Evolutionary conservation across 2,329 filamentous ascomycete species (phyloP).

Genomic region (Neonectria punicea): DNA sequence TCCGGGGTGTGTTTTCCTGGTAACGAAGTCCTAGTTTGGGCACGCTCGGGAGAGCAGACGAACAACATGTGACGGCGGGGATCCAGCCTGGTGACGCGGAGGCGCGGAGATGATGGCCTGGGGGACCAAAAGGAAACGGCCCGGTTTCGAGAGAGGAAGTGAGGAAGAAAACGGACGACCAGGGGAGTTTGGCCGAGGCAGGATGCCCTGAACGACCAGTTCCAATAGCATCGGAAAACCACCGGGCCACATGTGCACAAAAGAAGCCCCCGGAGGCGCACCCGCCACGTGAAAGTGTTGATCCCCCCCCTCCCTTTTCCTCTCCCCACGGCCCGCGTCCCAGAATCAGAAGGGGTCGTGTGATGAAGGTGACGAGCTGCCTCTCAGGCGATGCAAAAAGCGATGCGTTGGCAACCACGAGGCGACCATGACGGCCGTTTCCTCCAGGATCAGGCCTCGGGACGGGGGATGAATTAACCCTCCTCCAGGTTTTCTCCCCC

Average conservation of each 20-base stretch:
- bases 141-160: slow-evolving; percentile 9
- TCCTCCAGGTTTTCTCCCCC: not conserved
- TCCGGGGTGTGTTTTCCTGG: slow-evolving; percentile 10
- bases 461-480: not conserved
- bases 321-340: slow-evolving; percentile 5
- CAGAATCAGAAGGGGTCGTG: slow-evolving; percentile 11
- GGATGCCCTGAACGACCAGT: not conserved
- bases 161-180: not conserved
- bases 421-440: slow-evolving; percentile 7
- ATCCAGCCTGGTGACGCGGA: slow-evolving; percentile 7
- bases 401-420: slow-evolving; percentile 22
- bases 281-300: slow-evolving; percentile 21
- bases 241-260: not conserved
- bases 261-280: not conserved
- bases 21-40: not conserved
- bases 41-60: not conserved
- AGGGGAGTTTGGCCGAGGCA: slow-evolving; percentile 1
- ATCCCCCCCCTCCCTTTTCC: slow-evolving; percentile 2
- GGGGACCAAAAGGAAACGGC: slow-evolving; percentile 27
- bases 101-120: not conserved
- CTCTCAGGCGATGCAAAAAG: slow-evolving; percentile 1
- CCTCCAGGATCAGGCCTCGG: not conserved
- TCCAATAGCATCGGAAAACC: not conserved
- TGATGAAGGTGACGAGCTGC: not conserved
- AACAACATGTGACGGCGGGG: slow-evolving; percentile 34